Conservation (phyloP, 352 stramenopile species). For the Phytophthora aleatoria region DNA sequence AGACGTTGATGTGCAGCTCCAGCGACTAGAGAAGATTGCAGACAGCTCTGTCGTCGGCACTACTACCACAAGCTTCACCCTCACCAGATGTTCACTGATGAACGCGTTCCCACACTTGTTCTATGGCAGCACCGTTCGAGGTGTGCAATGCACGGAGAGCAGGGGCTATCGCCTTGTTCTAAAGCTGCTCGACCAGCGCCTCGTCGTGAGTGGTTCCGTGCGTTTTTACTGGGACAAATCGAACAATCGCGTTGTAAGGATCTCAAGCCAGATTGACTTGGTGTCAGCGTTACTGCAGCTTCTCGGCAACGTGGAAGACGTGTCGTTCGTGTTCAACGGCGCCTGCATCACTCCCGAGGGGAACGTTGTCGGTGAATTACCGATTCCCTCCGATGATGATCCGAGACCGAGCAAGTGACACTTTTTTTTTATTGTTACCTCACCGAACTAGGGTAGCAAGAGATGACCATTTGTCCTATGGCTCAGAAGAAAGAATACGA, state of each 20-base stretch:
- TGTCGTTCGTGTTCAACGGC: not conserved
- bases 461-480: no score
- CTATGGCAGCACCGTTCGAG: not conserved
- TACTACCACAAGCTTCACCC: not conserved
- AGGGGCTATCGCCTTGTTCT: not conserved
- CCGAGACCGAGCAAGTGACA: no score
- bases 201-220: slow-evolving; percentile 2
- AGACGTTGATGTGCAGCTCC: not conserved
- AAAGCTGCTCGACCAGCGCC: not conserved
- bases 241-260: not conserved
- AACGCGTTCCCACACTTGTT: slow-evolving; percentile 5
- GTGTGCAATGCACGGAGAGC: not conserved
- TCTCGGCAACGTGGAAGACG: not conserved
- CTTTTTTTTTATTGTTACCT: no score
- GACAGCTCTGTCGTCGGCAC: not conserved
- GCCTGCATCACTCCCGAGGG: not conserved
- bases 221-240: slow-evolving; percentile 1
- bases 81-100: not conserved
- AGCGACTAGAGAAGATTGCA: not conserved
- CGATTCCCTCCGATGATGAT: not conserved
- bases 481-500: no score
- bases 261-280: not conserved
- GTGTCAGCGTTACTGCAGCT: not conserved
- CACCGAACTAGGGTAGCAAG: no score
- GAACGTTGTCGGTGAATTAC: not conserved